Conservation (phyloP, 208 protist species). For the Naegleria fowleri region DNA sequence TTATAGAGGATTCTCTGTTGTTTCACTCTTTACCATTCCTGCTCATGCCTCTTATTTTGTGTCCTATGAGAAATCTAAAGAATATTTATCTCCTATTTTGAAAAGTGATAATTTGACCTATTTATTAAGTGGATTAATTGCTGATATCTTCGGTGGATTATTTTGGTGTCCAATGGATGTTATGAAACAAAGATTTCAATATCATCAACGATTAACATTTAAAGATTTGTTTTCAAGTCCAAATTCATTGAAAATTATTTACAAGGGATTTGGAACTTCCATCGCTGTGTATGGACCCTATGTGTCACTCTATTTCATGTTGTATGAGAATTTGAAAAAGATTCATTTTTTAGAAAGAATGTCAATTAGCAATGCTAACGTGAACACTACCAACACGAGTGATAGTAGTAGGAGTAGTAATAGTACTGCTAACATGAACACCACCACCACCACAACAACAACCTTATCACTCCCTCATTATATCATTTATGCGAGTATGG, state of each 20-base stretch:
- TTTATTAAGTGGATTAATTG: slow-evolving; percentile 38
- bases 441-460: neutral
- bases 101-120: neutral
- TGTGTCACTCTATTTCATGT: slow-evolving; percentile 52
- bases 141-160: slow-evolving; percentile 47
- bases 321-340: slow-evolving; percentile 48
- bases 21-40: slow-evolving; percentile 44
- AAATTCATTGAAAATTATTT: slow-evolving; percentile 23
- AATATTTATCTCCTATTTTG: slow-evolving; percentile 18
- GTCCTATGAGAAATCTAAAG: slow-evolving; percentile 50
- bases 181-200: slow-evolving; percentile 53
- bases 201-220: slow-evolving; percentile 36
- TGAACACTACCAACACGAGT: neutral
- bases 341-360: neutral
- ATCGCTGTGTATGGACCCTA: slow-evolving; percentile 48
- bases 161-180: slow-evolving; percentile 55
- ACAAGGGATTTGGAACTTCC: slow-evolving; percentile 44
- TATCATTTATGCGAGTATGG: neutral
- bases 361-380: too few relatives aligned
- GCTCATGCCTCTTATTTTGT: slow-evolving; percentile 55
- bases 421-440: too few relatives aligned
- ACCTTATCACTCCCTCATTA: neutral
- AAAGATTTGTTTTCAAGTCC: slow-evolving; percentile 26
- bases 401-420: too few relatives aligned
- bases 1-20: slow-evolving; percentile 34